phyloP scores from a whole-genome alignment of 2,329 filamentous ascomycete species.

The Trichoderma atrobrunneum region DNA sequence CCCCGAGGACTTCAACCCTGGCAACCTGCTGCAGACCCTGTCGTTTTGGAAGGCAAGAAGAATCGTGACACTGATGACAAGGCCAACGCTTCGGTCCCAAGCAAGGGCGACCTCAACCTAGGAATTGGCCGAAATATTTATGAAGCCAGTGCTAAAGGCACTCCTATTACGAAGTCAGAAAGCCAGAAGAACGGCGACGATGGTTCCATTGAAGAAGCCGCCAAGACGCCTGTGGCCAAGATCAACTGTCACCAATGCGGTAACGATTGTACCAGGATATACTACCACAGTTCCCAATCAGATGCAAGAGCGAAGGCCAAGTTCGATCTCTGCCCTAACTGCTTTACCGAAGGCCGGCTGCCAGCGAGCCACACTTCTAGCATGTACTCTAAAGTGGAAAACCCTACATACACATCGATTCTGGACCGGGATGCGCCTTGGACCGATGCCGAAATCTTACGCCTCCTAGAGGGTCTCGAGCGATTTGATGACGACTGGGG shows the following conservation, averaged over 20 bases:
- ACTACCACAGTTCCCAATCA: constrained; percentile 57
- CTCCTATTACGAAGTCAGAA: constrained; percentile 66
- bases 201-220: constrained; percentile 54
- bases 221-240: constrained; percentile 65
- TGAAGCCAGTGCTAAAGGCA: constrained; percentile 79
- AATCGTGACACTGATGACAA: constrained; percentile 69
- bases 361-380: constrained; percentile 73
- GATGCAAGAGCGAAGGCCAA: constrained; percentile 65
- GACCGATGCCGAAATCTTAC: constrained; percentile 86
- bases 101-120: constrained; percentile 83
- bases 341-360: constrained; percentile 80
- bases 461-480: constrained; percentile 86
- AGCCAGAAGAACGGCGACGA: constrained; percentile 79
- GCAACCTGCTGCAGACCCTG: constrained; percentile 80
- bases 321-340: constrained; percentile 88
- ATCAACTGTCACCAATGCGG: constrained; percentile 89
- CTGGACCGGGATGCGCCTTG: constrained; percentile 83
- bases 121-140: constrained; percentile 94
- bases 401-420: constrained; percentile 75
- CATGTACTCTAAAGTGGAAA: constrained; percentile 87
- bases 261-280: constrained; percentile 73
- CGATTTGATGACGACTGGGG: constrained; percentile 96
- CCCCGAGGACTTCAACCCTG: constrained; percentile 91
- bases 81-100: constrained; percentile 61
- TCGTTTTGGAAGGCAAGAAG: constrained; percentile 60